Evolutionary conservation across 306 rosid species (phyloP).

Genomic region (Cicer cuneatum): DNA sequence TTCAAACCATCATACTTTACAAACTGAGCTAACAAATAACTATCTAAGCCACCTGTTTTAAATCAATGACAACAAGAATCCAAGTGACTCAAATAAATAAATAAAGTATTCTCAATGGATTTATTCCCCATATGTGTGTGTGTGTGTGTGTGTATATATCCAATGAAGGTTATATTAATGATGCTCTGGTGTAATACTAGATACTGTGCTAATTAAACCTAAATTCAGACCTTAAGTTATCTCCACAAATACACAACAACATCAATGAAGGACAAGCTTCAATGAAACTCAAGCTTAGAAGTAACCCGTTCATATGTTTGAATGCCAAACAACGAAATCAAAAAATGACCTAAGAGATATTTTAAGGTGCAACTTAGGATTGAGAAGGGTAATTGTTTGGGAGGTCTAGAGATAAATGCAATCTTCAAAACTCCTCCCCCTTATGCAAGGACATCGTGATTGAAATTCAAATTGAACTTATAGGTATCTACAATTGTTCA

Average conservation of each 20-base stretch:
- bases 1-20: too few relatives aligned
- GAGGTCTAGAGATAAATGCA: not conserved
- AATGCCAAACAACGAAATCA: not conserved
- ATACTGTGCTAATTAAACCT: slow-evolving; percentile 9
- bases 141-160: too few relatives aligned
- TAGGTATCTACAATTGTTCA: not conserved
- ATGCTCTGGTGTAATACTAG: not conserved
- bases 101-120: not conserved
- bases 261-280: slow-evolving; percentile 1
- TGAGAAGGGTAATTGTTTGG: not conserved
- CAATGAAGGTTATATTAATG: slow-evolving; percentile 4
- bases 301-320: slow-evolving; percentile 2
- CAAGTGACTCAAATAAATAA: not conserved
- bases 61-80: not conserved
- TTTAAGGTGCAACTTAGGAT: not conserved
- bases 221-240: slow-evolving; percentile 5
- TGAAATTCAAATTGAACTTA: too few relatives aligned
- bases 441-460: too few relatives aligned
- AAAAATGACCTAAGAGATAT: not conserved
- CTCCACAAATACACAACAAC: slow-evolving; percentile 2
- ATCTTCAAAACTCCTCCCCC: slow-evolving; percentile 10
- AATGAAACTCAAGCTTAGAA: not conserved
- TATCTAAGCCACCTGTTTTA: not conserved
- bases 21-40: too few relatives aligned
- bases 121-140: not conserved